These are phyloP conservation scores for Davidsoniella eucalypti DNA, from an alignment of 2,329 filamentous ascomycete genomes.

Conservation along the genomic window DNA sequence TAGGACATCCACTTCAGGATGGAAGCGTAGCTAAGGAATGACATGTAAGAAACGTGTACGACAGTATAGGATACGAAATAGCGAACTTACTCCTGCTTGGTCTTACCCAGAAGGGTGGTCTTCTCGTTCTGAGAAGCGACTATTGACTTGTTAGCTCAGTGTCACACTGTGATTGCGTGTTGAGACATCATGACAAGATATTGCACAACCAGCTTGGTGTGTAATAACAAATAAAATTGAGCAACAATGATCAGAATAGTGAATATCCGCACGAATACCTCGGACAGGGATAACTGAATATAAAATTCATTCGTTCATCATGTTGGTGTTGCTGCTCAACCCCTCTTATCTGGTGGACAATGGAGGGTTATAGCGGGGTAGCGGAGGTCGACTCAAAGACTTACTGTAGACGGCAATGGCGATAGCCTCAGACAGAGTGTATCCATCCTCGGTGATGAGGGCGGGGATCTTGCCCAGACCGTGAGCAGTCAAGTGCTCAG, in stretches of 20 bases:
- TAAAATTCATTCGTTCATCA: constrained; percentile 13
- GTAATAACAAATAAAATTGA: not conserved
- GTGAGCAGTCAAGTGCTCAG: constrained; percentile 74
- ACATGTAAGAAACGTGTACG: not conserved
- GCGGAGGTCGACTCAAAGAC: constrained; percentile 25
- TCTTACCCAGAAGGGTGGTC: constrained; percentile 97
- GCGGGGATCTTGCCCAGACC: constrained; percentile 81
- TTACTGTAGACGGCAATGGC: constrained; percentile 96
- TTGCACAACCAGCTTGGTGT: not conserved
- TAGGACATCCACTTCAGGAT: constrained; percentile 98
- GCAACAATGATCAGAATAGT: constrained; percentile 11
- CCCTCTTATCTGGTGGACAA: not conserved
- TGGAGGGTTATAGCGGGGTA: not conserved
- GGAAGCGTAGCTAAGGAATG: constrained; percentile 54
- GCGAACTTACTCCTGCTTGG: constrained; percentile 86
- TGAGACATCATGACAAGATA: not conserved
- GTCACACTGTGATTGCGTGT: not conserved
- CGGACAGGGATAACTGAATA: constrained; percentile 14
- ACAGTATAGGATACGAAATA: not conserved
- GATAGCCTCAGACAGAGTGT: constrained; percentile 72
- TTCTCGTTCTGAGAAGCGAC: constrained; percentile 99
- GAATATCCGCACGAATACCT: constrained; percentile 14
- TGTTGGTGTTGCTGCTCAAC: not conserved
- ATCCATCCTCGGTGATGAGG: constrained; percentile 86
- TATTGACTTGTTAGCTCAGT: constrained; percentile 23